Conservation (phyloP, 768 basidiomycete genomes). For the Boletus sp. region DNA sequence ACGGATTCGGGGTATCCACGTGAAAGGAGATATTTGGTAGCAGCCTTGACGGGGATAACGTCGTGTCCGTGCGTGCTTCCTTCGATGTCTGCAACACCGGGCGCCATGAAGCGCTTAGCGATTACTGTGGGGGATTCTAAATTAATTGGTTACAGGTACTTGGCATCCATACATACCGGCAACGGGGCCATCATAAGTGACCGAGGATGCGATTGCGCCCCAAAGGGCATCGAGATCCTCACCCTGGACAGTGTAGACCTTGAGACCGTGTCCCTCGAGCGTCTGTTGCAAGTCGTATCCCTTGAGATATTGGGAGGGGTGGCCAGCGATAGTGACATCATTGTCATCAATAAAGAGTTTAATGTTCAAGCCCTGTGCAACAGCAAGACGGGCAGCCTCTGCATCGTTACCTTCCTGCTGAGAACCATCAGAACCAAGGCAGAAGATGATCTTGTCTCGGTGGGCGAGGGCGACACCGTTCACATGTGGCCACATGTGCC, state of each 20-base stretch:
- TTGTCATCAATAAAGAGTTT: conserved; percentile 89
- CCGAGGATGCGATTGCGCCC: conserved; percentile 53
- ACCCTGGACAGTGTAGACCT: conserved; percentile 68
- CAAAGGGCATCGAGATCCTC: conserved; percentile 81
- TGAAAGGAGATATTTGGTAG: conserved; percentile 65
- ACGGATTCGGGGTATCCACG: conserved; percentile 54
- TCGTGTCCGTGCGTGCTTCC: conserved; percentile 81
- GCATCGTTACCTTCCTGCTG: conserved; percentile 92
- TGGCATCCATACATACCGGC: conserved; percentile 47
- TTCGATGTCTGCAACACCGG: conserved; percentile 70
- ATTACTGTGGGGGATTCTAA: conserved; percentile 45
- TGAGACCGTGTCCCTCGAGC: conserved; percentile 77
- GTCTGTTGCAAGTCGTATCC: conserved; percentile 73
- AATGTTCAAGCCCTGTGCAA: conserved; percentile 78
- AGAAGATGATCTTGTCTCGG: conserved; percentile 72
- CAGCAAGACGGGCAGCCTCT: conserved; percentile 83
- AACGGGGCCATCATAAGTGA: conserved; percentile 69
- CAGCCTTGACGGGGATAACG: conserved; percentile 78
- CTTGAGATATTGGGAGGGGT: conserved; percentile 81
- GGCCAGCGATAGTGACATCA: conserved; percentile 89
- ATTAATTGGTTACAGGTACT: neutral
- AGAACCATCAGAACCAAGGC: conserved; percentile 85
- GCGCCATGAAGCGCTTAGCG: conserved; percentile 65
- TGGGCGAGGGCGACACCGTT: conserved; percentile 84
- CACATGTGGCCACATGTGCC: conserved; percentile 87